Evolutionary conservation across 2,329 filamentous ascomycete species (phyloP).

Genomic region (Claviceps spartinae): DNA sequence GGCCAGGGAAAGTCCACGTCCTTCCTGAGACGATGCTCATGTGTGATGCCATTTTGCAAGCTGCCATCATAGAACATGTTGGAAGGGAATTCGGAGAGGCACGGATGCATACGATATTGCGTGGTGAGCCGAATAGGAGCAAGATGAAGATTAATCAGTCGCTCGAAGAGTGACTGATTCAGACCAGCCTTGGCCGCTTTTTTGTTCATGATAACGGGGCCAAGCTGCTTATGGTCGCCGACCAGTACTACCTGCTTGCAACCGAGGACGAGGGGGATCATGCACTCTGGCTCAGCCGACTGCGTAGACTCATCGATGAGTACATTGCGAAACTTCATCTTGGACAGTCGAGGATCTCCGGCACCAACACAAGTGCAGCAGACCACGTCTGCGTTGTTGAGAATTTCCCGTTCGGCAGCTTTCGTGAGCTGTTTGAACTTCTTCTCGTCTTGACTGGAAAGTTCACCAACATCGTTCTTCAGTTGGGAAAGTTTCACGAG

Average conservation of each 20-base stretch:
- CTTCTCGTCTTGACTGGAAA: slow-evolving; percentile 94
- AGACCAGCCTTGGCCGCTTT: slow-evolving; percentile 95
- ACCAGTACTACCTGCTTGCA: slow-evolving; percentile 99
- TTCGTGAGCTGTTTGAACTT: slow-evolving; percentile 94
- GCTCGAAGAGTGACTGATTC: slow-evolving; percentile 97
- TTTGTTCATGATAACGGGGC: slow-evolving; percentile 99
- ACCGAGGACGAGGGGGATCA: slow-evolving; percentile 92
- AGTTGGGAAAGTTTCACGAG: slow-evolving; percentile 84
- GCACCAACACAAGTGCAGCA: slow-evolving; percentile 98
- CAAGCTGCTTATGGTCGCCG: slow-evolving; percentile 94
- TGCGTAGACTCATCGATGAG: slow-evolving; percentile 97
- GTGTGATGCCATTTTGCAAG: slow-evolving; percentile 89
- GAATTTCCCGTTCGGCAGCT: slow-evolving; percentile 84
- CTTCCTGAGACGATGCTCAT: slow-evolving; percentile 71
- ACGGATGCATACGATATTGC: slow-evolving; percentile 98
- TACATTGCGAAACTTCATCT: slow-evolving; percentile 97
- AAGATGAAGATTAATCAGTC: slow-evolving; percentile 80
- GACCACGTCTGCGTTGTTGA: slow-evolving; percentile 91
- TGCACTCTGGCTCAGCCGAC: slow-evolving; percentile 94
- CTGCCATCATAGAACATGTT: slow-evolving; percentile 99
- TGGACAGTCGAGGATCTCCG: slow-evolving; percentile 84
- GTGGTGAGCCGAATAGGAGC: slow-evolving; percentile 88
- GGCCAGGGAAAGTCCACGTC: slow-evolving; percentile 99
- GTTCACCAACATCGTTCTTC: slow-evolving; percentile 79
- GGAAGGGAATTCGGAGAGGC: slow-evolving; percentile 89